A percentile compares a stretch with the other conserved stretches of the same genome.
Evolutionary conservation across 2,329 filamentous ascomycete genomes (phyloP).

Genomic region (Fusarium sp.): DNA sequence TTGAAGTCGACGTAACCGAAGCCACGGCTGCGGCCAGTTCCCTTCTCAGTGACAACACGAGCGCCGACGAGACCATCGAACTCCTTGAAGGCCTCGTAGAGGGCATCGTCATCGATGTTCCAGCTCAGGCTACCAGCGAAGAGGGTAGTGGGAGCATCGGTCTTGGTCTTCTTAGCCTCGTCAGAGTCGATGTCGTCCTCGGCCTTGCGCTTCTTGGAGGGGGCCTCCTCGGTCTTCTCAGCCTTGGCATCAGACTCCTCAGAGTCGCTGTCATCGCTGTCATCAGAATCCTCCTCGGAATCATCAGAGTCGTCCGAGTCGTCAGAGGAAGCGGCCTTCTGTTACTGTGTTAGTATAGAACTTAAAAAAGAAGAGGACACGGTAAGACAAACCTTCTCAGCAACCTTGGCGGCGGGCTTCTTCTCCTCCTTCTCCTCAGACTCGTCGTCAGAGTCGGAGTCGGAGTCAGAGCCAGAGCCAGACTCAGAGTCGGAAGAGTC

Average conservation of each 20-base stretch:
- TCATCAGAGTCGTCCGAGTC: constrained; percentile 49
- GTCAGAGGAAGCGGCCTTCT: constrained; percentile 48
- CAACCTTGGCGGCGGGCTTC: constrained; percentile 49
- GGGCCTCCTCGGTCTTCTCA: constrained; percentile 53
- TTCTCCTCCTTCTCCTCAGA: constrained; percentile 52
- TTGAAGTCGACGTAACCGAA: constrained; percentile 95
- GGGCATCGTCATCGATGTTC: constrained; percentile 87
- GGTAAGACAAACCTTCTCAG: constrained; percentile 47
- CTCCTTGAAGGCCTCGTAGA: constrained; percentile 83
- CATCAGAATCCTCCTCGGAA: constrained; percentile 50
- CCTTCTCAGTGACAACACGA: constrained; percentile 86
- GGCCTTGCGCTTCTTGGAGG: constrained; percentile 62
- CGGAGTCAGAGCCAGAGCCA: constrained; percentile 47
- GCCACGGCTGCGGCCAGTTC: constrained; percentile 85
- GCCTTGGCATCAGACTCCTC: constrained; percentile 52
- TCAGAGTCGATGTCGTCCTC: constrained; percentile 61
- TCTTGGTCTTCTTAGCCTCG: constrained; percentile 77
- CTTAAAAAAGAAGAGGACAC: neutral
- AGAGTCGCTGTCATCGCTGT: constrained; percentile 50
- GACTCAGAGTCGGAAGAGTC: constrained; percentile 51
- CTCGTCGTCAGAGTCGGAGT: constrained; percentile 52
- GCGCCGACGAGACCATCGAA: constrained; percentile 79
- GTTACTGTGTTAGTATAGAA: constrained; percentile 33
- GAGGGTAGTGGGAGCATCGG: constrained; percentile 71
- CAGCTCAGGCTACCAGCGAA: constrained; percentile 93